Evolutionary conservation across 371 early-diverging fungal genomes (phyloP).

Genomic region (Basidiobolus meristosporus): DNA sequence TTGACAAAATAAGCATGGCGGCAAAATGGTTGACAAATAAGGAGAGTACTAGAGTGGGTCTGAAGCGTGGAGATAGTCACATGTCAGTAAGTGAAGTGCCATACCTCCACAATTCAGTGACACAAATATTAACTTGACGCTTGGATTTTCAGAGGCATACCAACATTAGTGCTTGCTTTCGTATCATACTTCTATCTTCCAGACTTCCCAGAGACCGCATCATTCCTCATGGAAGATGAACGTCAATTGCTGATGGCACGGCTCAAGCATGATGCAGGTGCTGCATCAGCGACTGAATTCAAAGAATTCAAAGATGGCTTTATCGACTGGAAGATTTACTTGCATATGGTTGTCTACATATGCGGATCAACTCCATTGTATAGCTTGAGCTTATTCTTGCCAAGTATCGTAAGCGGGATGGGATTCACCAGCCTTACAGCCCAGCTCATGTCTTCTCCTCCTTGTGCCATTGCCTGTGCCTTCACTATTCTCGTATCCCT

Average conservation of each 20-base stretch:
- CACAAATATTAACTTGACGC: no score
- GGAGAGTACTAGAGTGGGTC: no score
- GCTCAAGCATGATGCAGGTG: background rate
- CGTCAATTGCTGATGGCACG: background rate
- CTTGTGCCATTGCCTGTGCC: background rate
- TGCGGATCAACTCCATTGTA: conserved; percentile 33
- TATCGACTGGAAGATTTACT: conserved; percentile 25
- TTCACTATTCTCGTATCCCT: background rate
- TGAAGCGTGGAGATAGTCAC: no score
- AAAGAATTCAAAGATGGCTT: conserved; percentile 21
- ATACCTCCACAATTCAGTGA: background rate
- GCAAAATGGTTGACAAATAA: no score
- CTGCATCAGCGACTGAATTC: no score
- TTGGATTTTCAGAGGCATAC: no score
- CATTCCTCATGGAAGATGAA: conserved; percentile 1
- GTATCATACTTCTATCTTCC: conserved; percentile 2
- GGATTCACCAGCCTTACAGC: background rate
- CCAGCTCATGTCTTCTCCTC: background rate
- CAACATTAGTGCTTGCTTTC: no score
- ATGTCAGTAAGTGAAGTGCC: no score
- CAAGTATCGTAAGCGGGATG: conserved; percentile 6
- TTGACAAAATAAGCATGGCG: no score
- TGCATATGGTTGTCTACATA: conserved; percentile 23
- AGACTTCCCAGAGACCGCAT: background rate
- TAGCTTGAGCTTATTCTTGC: conserved; percentile 23